Evolutionary conservation across 2,329 filamentous ascomycete genomes (phyloP), one percentile per base, ranked within the genome.

Genomic region (Aspergillus aculeatinus): DNA sequence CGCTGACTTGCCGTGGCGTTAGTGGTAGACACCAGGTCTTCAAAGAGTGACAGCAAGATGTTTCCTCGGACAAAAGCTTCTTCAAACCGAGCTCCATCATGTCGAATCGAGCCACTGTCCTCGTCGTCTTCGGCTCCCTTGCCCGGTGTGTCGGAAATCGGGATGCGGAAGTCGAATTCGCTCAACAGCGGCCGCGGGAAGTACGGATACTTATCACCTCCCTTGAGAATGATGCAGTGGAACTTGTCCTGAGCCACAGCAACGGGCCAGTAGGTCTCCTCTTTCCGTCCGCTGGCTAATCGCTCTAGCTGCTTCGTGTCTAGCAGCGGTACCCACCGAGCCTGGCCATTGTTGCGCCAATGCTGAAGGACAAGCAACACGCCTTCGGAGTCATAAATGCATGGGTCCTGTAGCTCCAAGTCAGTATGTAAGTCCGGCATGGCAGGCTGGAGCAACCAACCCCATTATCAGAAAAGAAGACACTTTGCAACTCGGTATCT

Each of bases 141-240:
- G 0, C 81, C 79, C 2, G 79, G 75, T 5, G 79, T 75, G 1
- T 85, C 85, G 3, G 86, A 85, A 35, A 97, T 80, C 0, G 96
- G 95, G 19, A 99, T 85, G 48, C 89, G 87, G 74, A 99, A 96
- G 52, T 92, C 91, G 72, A 99, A 99, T 74, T 99, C 95, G 48
- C 89, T 93, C 39, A 99, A 87, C 42, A 97, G 81, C 2, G 92
- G 93, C 10, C 90, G 88, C 11, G 92, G 95, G 78, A 94, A 98
- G 79, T 95, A 97, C 0, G 94, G 93, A 71, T 97, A 91, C 71
- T 89, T 86, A 72, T 99, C 95, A 39, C 90, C 90, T 63, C 95
- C 95, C 79, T 99, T 99, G 72, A 99, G 87, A 69, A 99, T 98
- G 77, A 99, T 97, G 79, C 96, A 99, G 82, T 98, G 94, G 77